A percentile compares a stretch with the other conserved stretches of the same genome.
Conservation (phyloP, 140 eudicot species). For the Cichorium intybus region DNA sequence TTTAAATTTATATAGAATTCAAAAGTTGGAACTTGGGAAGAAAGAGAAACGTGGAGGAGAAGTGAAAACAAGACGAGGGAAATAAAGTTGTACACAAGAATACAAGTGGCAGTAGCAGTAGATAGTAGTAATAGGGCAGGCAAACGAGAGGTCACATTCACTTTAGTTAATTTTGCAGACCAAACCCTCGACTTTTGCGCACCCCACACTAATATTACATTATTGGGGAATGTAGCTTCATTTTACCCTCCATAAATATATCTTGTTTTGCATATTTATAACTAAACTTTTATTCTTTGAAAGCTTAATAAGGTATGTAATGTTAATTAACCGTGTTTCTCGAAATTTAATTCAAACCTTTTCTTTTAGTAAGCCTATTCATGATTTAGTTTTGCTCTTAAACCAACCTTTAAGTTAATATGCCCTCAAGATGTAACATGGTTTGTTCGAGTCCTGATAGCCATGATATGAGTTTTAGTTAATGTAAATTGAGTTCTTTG, state of each 20-base stretch:
- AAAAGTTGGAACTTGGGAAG: neutral
- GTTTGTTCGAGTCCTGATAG: no score
- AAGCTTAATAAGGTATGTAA: neutral
- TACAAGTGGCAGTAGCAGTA: conserved; percentile 19
- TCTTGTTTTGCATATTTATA: neutral
- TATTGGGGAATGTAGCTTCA: conserved; percentile 15
- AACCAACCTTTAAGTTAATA: neutral
- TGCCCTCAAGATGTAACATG: neutral
- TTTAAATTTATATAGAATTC: no score
- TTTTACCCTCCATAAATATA: neutral
- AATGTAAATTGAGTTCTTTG: no score
- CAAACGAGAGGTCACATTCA: conserved; percentile 27
- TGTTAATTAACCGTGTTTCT: neutral
- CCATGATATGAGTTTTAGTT: no score
- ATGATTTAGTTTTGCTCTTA: neutral
- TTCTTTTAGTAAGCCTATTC: neutral
- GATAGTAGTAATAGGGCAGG: conserved; percentile 5
- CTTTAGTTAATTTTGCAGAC: conserved; percentile 33
- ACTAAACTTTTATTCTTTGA: neutral
- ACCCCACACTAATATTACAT: conserved; percentile 11
- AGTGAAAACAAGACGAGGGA: conserved; percentile 14
- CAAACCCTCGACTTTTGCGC: conserved; percentile 32
- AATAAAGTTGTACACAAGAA: conserved; percentile 19
- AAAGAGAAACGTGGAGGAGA: neutral
- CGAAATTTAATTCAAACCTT: neutral